These are phyloP conservation scores for Aspergillus intermedius DNA, from an alignment of 2,329 filamentous ascomycete genomes.

Conservation along the genomic window DNA sequence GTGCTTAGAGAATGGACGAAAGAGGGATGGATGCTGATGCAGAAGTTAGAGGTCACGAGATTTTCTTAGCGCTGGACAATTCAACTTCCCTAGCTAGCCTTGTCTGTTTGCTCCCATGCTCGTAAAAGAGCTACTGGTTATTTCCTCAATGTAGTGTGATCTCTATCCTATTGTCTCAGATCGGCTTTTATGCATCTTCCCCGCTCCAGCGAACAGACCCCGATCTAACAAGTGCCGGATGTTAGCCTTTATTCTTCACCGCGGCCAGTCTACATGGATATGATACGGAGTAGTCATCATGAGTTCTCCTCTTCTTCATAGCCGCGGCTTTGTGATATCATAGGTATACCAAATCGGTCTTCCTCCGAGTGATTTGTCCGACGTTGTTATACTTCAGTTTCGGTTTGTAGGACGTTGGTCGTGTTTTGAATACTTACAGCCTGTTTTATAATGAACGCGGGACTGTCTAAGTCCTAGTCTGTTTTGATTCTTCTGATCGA, in stretches of 20 bases:
- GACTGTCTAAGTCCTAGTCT: not conserved
- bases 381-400: constrained; percentile 9
- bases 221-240: not conserved
- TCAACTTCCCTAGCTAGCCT: not conserved
- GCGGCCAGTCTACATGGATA: not conserved
- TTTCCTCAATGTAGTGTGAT: not conserved
- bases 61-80: not conserved
- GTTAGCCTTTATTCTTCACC: not conserved
- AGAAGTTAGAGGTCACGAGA: not conserved
- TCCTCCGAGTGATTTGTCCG: constrained; percentile 18
- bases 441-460: not conserved
- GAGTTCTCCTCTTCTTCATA: constrained; percentile 1
- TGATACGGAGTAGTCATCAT: not conserved
- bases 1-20: not conserved
- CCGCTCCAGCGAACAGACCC: too few relatives aligned
- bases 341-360: constrained; percentile 16
- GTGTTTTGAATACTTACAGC: constrained; percentile 1
- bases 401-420: constrained; percentile 14
- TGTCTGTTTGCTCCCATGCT: too few relatives aligned
- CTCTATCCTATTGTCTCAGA: not conserved
- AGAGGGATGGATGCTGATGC: not conserved
- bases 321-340: constrained; percentile 14
- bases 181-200: too few relatives aligned
- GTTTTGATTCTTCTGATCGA: not conserved
- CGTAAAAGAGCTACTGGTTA: too few relatives aligned